These are phyloP conservation scores for Pythium rhizo-oryzae DNA, from an alignment of 352 stramenopile genomes.

Conservation along the genomic window DNA sequence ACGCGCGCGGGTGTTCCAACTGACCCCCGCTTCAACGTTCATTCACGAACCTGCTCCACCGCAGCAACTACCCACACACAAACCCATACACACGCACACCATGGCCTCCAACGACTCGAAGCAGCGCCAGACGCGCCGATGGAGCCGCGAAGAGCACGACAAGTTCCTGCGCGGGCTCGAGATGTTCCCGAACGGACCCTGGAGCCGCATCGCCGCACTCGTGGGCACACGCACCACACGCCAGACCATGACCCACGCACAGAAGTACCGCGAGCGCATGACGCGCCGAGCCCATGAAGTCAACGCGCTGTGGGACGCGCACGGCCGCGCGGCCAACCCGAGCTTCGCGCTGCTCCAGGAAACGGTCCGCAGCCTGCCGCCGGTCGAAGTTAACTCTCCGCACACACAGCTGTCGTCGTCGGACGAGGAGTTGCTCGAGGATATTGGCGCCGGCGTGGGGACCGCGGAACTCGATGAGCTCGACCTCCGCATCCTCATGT, in stretches of 20 bases:
- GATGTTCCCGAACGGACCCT: slow-evolving; percentile 78
- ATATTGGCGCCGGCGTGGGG: not conserved
- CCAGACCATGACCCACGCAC: slow-evolving; percentile 87
- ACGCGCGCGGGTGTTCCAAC: not conserved
- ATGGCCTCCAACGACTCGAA: not conserved
- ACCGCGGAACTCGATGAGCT: slow-evolving; percentile 6
- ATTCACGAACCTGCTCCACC: not conserved
- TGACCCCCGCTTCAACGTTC: not conserved
- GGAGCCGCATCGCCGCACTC: slow-evolving; percentile 69
- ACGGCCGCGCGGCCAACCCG: not conserved
- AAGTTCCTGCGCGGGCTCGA: slow-evolving; percentile 78
- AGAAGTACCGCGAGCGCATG: slow-evolving; percentile 86
- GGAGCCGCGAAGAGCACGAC: slow-evolving; percentile 81
- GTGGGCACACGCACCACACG: slow-evolving; percentile 70
- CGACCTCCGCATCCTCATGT: slow-evolving; percentile 13
- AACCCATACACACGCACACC: not conserved
- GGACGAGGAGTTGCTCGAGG: slow-evolving; percentile 3
- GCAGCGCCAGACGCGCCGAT: slow-evolving; percentile 22
- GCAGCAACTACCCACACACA: not conserved
- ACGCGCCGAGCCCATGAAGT: slow-evolving; percentile 32
- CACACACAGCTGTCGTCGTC: not conserved
- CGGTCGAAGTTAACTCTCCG: not conserved
- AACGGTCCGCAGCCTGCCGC: not conserved
- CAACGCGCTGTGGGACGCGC: not conserved
- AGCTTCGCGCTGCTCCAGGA: not conserved